Base-by-base conservation (phyloP, 2,329 filamentous ascomycete species). In the Ampelomyces quisqualis region DNA sequence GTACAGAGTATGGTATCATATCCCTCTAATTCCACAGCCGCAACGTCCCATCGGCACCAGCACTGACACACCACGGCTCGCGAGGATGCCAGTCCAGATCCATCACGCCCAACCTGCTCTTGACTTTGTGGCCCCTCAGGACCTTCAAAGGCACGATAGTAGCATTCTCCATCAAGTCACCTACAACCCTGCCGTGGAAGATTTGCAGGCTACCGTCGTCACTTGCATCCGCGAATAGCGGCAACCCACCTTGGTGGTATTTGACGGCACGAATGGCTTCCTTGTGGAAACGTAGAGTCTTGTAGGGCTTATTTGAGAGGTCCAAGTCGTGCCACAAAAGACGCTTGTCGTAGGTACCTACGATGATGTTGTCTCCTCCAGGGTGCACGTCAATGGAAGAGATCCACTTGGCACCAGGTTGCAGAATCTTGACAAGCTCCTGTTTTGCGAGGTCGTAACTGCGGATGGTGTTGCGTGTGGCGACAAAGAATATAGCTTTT, bases 311-410 rank as follows among this genome's bases (percentile, higher is more conserved):
- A 49, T 80, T 84, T 1, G 88, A 93, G 23, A 98, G 81, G 55
- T 98, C 93, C 38, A 97, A 78, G 71, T 98, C 93, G 72, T 97
- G 93, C 93, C 93, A 98, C 21, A 98, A 77, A 2, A 98, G 77
- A 32, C 91, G 84, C 53, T 90, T 84, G 72, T 98, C 93, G 71
- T 97, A 98, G 1, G 90, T 93, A 30, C 90, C 90, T 8, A 96
- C 88, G 44, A 97, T 88, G 40, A 98, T 71, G 64, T 98, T 96
- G 71, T 95, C 90, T 31, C 93, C 93, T 13, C 87, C 87, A 0
- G 90, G 85, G 69, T 98, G 94, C 30, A 98, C 81, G 59, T 95
- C 90, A 57, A 98, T 91, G 11, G 84, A 88, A 2, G 88, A 94
- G 57, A 98, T 96, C 89, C 90, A 90, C 51, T 90, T 84, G 3